Evolutionary conservation across 2,329 filamentous ascomycete genomes (phyloP), one percentile per base, ranked within the genome.

Genomic region (Penicillium decumbens): DNA sequence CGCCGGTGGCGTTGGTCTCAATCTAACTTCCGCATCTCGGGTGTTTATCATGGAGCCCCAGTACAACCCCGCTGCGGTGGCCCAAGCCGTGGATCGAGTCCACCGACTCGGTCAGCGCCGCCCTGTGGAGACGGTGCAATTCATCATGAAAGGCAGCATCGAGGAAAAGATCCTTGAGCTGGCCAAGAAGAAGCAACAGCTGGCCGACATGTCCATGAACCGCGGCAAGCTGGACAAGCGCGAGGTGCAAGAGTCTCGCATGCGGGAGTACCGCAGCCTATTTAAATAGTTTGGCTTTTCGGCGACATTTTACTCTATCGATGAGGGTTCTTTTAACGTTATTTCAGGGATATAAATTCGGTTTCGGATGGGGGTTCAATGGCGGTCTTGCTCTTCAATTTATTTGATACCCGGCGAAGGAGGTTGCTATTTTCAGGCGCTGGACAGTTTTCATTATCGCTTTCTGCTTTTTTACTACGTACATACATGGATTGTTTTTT

Each of bases 11-110:
- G 80, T 96, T 13, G 92, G 92, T 12, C 82, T 97, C 33, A 97
- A 97, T 65, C 75, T 97, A 47, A 96, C 91, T 0, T 78, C 88
- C 0, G 92, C 86, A 28, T 93, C 84, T 65, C 87, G 82, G 47
- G 92, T 95, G 12, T 97, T 93, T 67, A 87, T 97, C 62, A 97
- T 98, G 92, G 93, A 98, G 68, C 93, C 93, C 4, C 91, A 96
- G 65, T 98, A 92, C 75, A 98, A 98, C 64, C 93, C 93, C 0
- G 91, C 90, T 0, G 89, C 91, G 0, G 92, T 98, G 69, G 88
- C 90, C 4, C 93, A 98, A 72, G 93, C 93, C 1, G 80, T 97
- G 6, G 93, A 97, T 67, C 88, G 93, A 27, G 89, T 98, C 5
- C 91, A 95, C 68, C 84, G 91, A 15, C 76, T 96, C 1, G 91